Percentiles rank a stretch among this genome's conserved stretches.
phyloP scores from a whole-genome alignment of 331 rosid species.

The Quercus tomentella region DNA sequence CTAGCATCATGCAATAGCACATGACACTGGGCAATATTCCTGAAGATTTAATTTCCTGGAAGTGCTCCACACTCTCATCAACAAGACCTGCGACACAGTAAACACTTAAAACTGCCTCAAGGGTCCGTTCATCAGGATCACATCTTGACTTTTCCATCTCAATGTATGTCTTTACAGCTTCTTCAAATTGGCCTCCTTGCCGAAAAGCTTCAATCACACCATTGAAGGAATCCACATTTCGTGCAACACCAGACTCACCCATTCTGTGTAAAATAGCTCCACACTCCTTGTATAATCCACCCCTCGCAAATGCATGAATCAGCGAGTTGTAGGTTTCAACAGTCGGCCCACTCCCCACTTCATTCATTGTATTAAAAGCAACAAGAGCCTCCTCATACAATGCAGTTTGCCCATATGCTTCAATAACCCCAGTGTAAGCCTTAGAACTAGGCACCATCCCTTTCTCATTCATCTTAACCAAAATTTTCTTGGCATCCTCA shows the following conservation, averaged over 20 bases:
- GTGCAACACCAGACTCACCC: conserved; percentile 51
- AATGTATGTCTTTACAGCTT: conserved; percentile 70
- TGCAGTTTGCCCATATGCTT: conserved; percentile 87
- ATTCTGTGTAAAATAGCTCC: conserved; percentile 55
- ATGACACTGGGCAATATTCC: conserved; percentile 79
- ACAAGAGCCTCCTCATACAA: conserved; percentile 91
- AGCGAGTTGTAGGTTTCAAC: conserved; percentile 76
- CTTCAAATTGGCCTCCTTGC: conserved; percentile 87
- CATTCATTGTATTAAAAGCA: conserved; percentile 91
- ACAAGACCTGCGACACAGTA: conserved; percentile 85
- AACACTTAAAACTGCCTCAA: conserved; percentile 76
- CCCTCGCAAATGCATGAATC: conserved; percentile 63
- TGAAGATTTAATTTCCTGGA: conserved; percentile 75
- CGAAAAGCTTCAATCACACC: conserved; percentile 79
- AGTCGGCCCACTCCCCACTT: conserved; percentile 68
- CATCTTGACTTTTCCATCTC: conserved; percentile 81
- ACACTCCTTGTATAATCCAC: conserved; percentile 79
- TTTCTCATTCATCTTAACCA: conserved; percentile 60
- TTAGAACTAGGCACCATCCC: conserved; percentile 80
- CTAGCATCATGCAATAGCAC: conserved; percentile 98
- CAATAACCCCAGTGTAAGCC: conserved; percentile 76
- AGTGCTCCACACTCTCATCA: conserved; percentile 89
- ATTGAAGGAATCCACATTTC: conserved; percentile 66
- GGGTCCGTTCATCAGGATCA: conserved; percentile 72
- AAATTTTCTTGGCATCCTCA: conserved; percentile 78